Conservation (phyloP, 495 filamentous ascomycete genomes). For the Aspergillus nidulans region DNA sequence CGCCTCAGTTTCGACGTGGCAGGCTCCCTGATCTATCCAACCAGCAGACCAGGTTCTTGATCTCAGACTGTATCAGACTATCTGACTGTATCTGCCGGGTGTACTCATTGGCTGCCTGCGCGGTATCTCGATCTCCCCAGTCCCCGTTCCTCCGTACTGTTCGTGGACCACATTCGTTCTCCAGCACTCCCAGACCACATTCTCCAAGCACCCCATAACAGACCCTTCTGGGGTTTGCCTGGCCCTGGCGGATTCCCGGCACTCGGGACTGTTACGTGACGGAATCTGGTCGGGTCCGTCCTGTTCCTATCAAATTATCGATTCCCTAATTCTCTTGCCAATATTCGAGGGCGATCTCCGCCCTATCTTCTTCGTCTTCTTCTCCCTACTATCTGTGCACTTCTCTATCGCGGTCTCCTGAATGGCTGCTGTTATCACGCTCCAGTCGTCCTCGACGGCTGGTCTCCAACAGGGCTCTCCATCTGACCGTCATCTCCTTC, state of each 20-base stretch:
- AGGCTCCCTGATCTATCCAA: not conserved
- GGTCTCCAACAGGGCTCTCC: slow-evolving; percentile 24
- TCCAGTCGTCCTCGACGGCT: slow-evolving; percentile 40
- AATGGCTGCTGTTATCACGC: slow-evolving; percentile 45
- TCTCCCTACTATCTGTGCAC: not conserved
- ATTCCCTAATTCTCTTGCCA: no score
- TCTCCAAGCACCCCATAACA: slow-evolving; percentile 11
- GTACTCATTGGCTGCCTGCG: not conserved
- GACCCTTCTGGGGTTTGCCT: slow-evolving; percentile 13
- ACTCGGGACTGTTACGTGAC: slow-evolving; percentile 20
- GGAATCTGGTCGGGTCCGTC: slow-evolving; percentile 7
- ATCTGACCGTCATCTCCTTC: slow-evolving; percentile 25
- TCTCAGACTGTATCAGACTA: not conserved
- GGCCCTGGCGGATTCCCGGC: slow-evolving; percentile 9
- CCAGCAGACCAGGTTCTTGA: not conserved
- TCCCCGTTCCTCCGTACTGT: not conserved
- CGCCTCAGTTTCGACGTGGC: slow-evolving; percentile 20
- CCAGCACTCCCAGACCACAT: not conserved
- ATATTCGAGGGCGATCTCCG: not conserved
- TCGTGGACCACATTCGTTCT: no score
- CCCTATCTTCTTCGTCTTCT: slow-evolving; percentile 15
- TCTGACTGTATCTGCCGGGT: not conserved
- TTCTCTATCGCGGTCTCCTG: slow-evolving; percentile 8
- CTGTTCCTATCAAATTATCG: slow-evolving; percentile 5
- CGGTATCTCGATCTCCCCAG: not conserved